Conservation (phyloP, 2,329 filamentous ascomycete species). For the Dactylellina leptospora region DNA sequence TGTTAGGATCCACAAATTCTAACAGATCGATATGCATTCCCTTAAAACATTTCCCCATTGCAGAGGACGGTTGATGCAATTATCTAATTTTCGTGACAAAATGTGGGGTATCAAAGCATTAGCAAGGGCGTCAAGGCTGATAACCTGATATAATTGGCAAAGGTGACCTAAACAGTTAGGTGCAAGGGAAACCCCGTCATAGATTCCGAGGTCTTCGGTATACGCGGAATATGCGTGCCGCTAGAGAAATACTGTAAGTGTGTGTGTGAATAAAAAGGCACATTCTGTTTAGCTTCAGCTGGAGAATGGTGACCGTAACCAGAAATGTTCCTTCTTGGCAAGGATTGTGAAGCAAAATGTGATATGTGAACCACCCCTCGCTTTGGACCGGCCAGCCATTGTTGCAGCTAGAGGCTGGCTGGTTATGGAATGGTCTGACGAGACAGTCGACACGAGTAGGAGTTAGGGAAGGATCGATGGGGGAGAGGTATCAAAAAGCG, state of each 20-base stretch:
- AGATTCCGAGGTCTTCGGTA: slow-evolving; percentile 31
- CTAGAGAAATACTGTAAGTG: slow-evolving; percentile 13
- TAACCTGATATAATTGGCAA: slow-evolving; percentile 7
- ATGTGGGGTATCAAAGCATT: slow-evolving; percentile 26
- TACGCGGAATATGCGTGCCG: slow-evolving; percentile 14
- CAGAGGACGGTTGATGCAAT: no score
- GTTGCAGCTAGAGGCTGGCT: slow-evolving; percentile 2
- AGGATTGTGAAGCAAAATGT: slow-evolving; percentile 3
- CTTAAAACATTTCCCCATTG: no score
- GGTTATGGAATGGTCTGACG: slow-evolving; percentile 21
- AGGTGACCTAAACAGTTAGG: slow-evolving; percentile 32
- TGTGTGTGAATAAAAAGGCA: background rate
- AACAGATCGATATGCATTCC: no score
- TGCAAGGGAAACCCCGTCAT: slow-evolving; percentile 12
- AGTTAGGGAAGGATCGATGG: slow-evolving; percentile 10
- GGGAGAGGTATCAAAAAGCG: slow-evolving; percentile 1
- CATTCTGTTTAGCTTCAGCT: no score
- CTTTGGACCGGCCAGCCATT: slow-evolving; percentile 24
- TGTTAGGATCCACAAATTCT: no score
- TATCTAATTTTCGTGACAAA: slow-evolving; percentile 6
- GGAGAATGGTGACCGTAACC: slow-evolving; percentile 9
- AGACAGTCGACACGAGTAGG: slow-evolving; percentile 23
- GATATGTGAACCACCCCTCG: background rate
- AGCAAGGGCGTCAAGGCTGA: background rate
- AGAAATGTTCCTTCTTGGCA: slow-evolving; percentile 41